These are phyloP conservation scores for Mortierella sp. DNA, from an alignment of 371 early-diverging fungal species.

Conservation along the genomic window DNA sequence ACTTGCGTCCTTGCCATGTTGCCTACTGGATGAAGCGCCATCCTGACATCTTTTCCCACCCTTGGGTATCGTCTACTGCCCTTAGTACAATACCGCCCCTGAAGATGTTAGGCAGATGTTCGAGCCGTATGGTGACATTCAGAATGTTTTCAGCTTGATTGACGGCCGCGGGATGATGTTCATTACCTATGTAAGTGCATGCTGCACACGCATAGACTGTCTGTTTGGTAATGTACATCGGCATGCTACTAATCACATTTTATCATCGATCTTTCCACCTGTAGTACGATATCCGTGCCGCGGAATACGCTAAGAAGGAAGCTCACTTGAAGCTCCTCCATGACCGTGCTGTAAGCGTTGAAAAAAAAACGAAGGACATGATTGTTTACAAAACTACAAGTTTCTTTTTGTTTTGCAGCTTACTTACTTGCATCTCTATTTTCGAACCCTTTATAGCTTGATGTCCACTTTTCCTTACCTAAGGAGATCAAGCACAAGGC, in stretches of 20 bases:
- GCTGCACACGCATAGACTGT: background rate
- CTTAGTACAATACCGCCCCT: conserved; percentile 19
- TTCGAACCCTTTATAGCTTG: conserved; percentile 24
- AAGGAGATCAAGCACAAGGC: conserved; percentile 20
- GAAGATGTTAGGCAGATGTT: conserved; percentile 30
- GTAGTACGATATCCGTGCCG: conserved; percentile 54
- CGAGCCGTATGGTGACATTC: conserved; percentile 43
- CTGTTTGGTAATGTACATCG: background rate
- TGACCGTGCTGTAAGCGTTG: conserved; percentile 37
- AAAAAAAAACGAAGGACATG: background rate
- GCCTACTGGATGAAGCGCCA: background rate
- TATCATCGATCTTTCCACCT: background rate
- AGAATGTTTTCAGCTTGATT: conserved; percentile 30
- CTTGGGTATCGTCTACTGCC: background rate
- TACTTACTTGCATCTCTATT: background rate
- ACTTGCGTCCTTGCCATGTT: background rate
- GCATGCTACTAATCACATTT: background rate
- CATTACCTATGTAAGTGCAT: conserved; percentile 47
- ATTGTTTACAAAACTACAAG: background rate
- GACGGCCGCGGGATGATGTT: conserved; percentile 53
- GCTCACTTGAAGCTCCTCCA: conserved; percentile 19
- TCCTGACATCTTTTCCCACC: background rate
- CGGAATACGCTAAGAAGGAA: conserved; percentile 45
- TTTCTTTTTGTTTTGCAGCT: background rate
- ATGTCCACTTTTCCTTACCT: conserved; percentile 55